phyloP scores from a whole-genome alignment of 495 filamentous ascomycete species.

The Elaphomyces granulatus region DNA sequence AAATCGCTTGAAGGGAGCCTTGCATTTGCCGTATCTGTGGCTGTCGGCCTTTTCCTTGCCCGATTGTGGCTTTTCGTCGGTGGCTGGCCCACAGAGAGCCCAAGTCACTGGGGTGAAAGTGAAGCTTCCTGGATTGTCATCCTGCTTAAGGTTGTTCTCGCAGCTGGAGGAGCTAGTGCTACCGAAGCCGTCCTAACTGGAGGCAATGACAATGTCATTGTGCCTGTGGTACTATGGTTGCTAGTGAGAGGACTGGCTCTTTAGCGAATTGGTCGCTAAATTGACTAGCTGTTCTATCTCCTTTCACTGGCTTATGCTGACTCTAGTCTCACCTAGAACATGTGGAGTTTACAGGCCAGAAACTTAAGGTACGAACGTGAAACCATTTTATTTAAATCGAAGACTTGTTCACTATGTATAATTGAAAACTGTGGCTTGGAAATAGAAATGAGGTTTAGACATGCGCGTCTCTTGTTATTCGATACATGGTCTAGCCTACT shows the following conservation, averaged over 20 bases:
- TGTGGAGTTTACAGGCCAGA: too few relatives aligned
- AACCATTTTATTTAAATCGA: too few relatives aligned
- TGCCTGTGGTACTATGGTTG: slow-evolving; percentile 88
- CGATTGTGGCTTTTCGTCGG: slow-evolving; percentile 62
- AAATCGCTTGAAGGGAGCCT: slow-evolving; percentile 87
- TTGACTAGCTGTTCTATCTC: too few relatives aligned
- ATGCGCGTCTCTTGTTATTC: too few relatives aligned
- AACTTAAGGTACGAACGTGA: too few relatives aligned
- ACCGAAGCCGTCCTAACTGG: slow-evolving; percentile 93
- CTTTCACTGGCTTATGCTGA: too few relatives aligned
- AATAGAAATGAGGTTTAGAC: too few relatives aligned
- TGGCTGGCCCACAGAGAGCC: slow-evolving; percentile 40
- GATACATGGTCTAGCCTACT: too few relatives aligned
- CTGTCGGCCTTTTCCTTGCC: slow-evolving; percentile 52
- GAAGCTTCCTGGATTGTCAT: slow-evolving; percentile 28
- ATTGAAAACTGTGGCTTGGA: too few relatives aligned
- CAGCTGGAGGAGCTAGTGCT: slow-evolving; percentile 69
- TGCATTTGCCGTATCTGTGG: slow-evolving; percentile 73
- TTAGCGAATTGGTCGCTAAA: slow-evolving; percentile 23
- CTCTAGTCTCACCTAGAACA: not conserved
- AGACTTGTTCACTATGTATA: too few relatives aligned
- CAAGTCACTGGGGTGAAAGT: slow-evolving; percentile 4
- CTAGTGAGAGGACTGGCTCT: slow-evolving; percentile 66
- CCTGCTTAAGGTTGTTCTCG: slow-evolving; percentile 45
- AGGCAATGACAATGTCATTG: slow-evolving; percentile 96